phyloP scores from a whole-genome alignment of 1,139 yeast genomes.

The Candida tropicalis region DNA sequence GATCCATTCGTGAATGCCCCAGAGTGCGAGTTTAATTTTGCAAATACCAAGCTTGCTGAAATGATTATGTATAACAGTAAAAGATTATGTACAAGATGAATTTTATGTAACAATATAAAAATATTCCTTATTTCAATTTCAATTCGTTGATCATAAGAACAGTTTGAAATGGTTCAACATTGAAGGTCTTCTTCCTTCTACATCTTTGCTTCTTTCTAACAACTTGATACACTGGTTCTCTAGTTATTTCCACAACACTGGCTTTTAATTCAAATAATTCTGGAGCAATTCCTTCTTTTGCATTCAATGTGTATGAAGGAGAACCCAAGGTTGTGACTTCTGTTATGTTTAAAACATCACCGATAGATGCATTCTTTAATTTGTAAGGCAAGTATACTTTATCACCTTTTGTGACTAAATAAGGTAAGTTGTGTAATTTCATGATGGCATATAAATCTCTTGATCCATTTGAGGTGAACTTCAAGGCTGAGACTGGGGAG shows the following conservation, averaged over 20 bases:
- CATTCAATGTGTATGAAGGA: conserved; percentile 68
- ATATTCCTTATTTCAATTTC: conserved; percentile 31
- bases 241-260: conserved; percentile 81
- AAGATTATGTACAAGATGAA: conserved; percentile 7
- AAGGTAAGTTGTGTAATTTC: conserved; percentile 81
- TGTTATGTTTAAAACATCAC: conserved; percentile 72
- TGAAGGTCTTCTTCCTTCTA: conserved; percentile 78
- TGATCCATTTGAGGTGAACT: conserved; percentile 57
- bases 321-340: conserved; percentile 85
- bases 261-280: conserved; percentile 67
- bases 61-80: conserved; percentile 30
- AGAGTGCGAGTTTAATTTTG: conserved; percentile 52
- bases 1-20: conserved; percentile 58
- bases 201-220: conserved; percentile 74
- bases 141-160: conserved; percentile 78
- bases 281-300: conserved; percentile 35
- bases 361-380: conserved; percentile 74
- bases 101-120: neutral
- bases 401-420: conserved; percentile 91
- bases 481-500: conserved; percentile 47
- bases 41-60: conserved; percentile 62
- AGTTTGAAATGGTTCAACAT: conserved; percentile 80
- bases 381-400: conserved; percentile 75
- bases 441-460: conserved; percentile 74
- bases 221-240: conserved; percentile 69